Conservation (phyloP, 1,284 basidiomycete species). For the Malassezia sp. region DNA sequence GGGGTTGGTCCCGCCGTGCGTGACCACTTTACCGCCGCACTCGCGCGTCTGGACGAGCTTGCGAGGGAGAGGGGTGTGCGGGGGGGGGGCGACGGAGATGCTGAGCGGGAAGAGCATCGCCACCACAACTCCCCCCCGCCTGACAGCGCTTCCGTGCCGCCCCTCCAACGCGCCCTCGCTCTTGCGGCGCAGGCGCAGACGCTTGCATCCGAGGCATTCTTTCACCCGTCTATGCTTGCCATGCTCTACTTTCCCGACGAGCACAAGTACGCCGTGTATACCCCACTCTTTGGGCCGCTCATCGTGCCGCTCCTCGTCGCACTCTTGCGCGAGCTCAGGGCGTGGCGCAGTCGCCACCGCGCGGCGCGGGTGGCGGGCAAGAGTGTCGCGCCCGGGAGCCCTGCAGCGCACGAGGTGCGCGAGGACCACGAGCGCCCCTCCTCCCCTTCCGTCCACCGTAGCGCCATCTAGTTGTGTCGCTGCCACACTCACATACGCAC, state of each 20-base stretch:
- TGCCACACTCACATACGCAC: neutral
- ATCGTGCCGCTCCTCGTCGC: constrained; percentile 69
- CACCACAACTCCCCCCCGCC: neutral
- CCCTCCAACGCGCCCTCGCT: constrained; percentile 50
- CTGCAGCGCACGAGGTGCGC: too few relatives aligned
- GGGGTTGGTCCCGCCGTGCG: constrained; percentile 30
- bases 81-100: neutral
- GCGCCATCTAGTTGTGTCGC: too few relatives aligned
- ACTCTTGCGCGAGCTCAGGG: constrained; percentile 48
- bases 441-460: too few relatives aligned
- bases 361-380: too few relatives aligned
- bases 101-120: neutral
- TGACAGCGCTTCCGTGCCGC: constrained; percentile 6
- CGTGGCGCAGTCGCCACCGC: too few relatives aligned
- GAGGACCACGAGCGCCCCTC: too few relatives aligned
- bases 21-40: constrained; percentile 14
- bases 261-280: constrained; percentile 47
- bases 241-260: constrained; percentile 69
- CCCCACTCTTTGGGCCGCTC: constrained; percentile 44
- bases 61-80: neutral
- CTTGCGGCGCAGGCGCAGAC: constrained; percentile 60
- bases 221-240: constrained; percentile 89
- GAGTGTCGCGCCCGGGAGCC: too few relatives aligned
- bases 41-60: constrained; percentile 11
- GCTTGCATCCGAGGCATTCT: constrained; percentile 79